A percentile compares a stretch with the other conserved stretches of the same genome.
phyloP scores from a whole-genome alignment of 768 basidiomycete genomes.

The Tulasnella sp. region DNA sequence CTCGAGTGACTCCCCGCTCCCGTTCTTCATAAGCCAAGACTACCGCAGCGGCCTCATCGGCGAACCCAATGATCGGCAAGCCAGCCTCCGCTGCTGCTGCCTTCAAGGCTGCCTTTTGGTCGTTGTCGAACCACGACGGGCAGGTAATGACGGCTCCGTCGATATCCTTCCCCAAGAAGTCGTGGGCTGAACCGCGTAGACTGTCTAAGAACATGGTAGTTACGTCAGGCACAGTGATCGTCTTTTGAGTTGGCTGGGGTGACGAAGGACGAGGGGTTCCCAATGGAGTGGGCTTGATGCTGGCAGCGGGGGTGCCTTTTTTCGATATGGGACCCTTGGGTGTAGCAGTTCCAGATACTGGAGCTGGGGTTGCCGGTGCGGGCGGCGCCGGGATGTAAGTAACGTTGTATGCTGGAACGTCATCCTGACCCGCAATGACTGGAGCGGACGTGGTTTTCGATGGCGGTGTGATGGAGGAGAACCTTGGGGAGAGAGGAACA shows the following conservation, averaged over 20 bases:
- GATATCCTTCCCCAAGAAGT: conserved; percentile 77
- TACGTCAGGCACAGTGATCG: conserved; percentile 76
- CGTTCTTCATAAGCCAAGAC: conserved; percentile 36
- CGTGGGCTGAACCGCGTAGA: conserved; percentile 77
- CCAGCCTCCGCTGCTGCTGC: conserved; percentile 74
- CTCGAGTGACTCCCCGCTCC: background rate
- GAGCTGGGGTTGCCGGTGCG: conserved; percentile 25
- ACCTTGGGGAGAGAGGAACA: conserved; percentile 43
- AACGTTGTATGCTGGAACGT: conserved; percentile 78
- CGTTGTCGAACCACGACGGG: conserved; percentile 63
- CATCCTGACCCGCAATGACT: conserved; percentile 51
- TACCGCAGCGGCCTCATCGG: conserved; percentile 81
- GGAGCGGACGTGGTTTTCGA: conserved; percentile 46
- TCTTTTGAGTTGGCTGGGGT: conserved; percentile 69
- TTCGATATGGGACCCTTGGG: conserved; percentile 30
- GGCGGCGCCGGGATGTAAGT: conserved; percentile 73
- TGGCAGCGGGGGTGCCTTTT: conserved; percentile 37
- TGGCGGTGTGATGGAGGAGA: conserved; percentile 56
- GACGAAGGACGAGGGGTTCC: conserved; percentile 57
- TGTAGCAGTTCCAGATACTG: conserved; percentile 38
- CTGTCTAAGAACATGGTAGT: conserved; percentile 78
- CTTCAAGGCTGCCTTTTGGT: conserved; percentile 61
- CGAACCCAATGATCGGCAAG: conserved; percentile 71
- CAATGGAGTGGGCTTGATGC: conserved; percentile 45
- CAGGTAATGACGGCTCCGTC: conserved; percentile 77